phyloP scores from a whole-genome alignment of 495 filamentous ascomycete species.

The Penicillium turbatum region DNA sequence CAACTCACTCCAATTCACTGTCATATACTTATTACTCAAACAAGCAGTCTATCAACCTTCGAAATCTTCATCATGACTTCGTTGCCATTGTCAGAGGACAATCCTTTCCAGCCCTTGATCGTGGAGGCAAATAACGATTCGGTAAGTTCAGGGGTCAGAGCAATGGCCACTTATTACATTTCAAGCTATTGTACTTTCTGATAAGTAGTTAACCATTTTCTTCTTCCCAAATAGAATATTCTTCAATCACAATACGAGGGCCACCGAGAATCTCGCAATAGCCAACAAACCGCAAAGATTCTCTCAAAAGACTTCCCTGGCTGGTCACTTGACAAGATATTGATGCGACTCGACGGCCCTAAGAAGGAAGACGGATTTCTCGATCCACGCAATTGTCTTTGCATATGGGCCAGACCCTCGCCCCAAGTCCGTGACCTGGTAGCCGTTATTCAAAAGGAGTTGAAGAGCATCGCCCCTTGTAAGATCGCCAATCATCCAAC shows the following conservation, averaged over 20 bases:
- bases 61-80: not conserved
- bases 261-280: constrained; percentile 67
- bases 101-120: constrained; percentile 73
- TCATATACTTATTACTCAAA: not conserved
- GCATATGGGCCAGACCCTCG: constrained; percentile 82
- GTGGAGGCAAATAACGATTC: constrained; percentile 52
- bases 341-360: constrained; percentile 61
- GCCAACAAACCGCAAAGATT: constrained; percentile 65
- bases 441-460: constrained; percentile 54
- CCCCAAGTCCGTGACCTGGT: constrained; percentile 60
- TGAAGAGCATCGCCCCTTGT: constrained; percentile 61
- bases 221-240: not conserved
- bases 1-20: not conserved
- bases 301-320: constrained; percentile 60
- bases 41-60: not conserved
- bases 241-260: constrained; percentile 58
- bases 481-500: constrained; percentile 22
- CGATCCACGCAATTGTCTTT: constrained; percentile 73
- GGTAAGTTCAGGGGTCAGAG: constrained; percentile 32
- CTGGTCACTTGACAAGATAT: constrained; percentile 65
- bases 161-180: not conserved
- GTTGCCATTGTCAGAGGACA: constrained; percentile 33
- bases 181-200: not conserved
- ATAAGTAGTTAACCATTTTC: not conserved
- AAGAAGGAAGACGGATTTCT: constrained; percentile 57